Evolutionary conservation across 257 asterid species (phyloP), one percentile per base, ranked within the genome.

Genomic region (Lavandula angustifolia): DNA sequence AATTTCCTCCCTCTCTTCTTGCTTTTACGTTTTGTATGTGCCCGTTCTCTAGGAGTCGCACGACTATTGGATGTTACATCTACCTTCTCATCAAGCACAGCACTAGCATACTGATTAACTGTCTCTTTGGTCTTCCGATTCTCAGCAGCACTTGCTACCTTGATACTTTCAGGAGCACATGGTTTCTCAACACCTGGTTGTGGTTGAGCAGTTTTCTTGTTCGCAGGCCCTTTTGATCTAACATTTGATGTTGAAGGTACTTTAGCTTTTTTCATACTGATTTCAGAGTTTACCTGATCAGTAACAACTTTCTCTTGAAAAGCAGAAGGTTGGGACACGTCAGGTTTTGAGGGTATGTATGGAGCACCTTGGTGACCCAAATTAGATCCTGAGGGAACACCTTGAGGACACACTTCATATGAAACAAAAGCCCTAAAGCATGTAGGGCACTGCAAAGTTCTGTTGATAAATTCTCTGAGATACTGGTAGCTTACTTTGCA

Each of bases 391-490:
- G 49, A 5, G 8, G 55, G 3, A 66, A 5, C 56, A 31, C 70
- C 67, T 48, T 49, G 75, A 40, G 57, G 58, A 44, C 42, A 35
- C 12, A 52, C 9, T 55, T 76, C 87, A 32, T 54, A 68, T 31
- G 78, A 81, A 64, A 54, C 43, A 60, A 76, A 85, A 6, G 14
- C 7, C 79, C 68, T 76, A 10, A 8, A 0, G 76, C 92, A 85
- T 4, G 14, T 43, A 42, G 38, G 60, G 67, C 92, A 85, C 54
- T 50, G 43, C 68, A 82, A 51, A 49, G 41, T 9, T 72, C 6
- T 75, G 62, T 67, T 61, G 32, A 76, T 11, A 67, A 6, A 56
- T 44, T 64, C 18, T 56, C 74, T 70, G 9, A 3, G 71, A 58
- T 74, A 80, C 78, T 73, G 81, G 75, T 57, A 72, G 42, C 48